Percentiles rank a stretch among this genome's conserved stretches.
These are phyloP conservation scores for Lodderomyces beijingensis DNA, from an alignment of 1,139 yeast genomes.

Conservation along the genomic window DNA sequence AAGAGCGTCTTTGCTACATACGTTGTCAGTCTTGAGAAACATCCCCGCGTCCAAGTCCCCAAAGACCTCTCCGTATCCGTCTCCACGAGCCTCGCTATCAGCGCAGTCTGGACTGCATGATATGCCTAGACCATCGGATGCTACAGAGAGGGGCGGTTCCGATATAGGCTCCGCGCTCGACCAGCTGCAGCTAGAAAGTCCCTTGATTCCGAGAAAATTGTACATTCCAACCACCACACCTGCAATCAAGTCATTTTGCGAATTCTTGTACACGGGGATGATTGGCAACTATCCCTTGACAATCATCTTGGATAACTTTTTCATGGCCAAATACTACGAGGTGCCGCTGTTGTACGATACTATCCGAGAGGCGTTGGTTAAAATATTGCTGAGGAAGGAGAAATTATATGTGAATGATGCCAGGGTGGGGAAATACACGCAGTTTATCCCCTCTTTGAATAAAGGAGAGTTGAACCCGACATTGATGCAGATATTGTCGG, in stretches of 20 bases:
- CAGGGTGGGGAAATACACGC: constrained; percentile 55
- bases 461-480: constrained; percentile 62
- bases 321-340: constrained; percentile 59
- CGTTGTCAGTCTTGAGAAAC: constrained; percentile 39
- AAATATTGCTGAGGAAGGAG: constrained; percentile 64
- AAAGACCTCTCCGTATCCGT: constrained; percentile 40
- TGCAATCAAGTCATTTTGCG: constrained; percentile 63
- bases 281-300: constrained; percentile 68
- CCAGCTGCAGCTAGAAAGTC: constrained; percentile 47
- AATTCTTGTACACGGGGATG: constrained; percentile 74
- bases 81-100: constrained; percentile 46
- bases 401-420: constrained; percentile 30
- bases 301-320: constrained; percentile 60
- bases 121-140: constrained; percentile 13
- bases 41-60: constrained; percentile 38
- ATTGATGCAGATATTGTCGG: constrained; percentile 45
- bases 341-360: constrained; percentile 67
- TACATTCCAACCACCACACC: constrained; percentile 63
- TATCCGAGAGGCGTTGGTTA: constrained; percentile 63
- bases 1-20: constrained; percentile 39
- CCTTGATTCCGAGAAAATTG: constrained; percentile 60
- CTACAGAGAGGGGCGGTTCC: not conserved
- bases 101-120: constrained; percentile 19
- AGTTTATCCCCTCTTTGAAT: constrained; percentile 63
- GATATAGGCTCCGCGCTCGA: constrained; percentile 14